Evolutionary conservation across 768 basidiomycete genomes (phyloP).

Genomic region (Ephemerocybe angulata): DNA sequence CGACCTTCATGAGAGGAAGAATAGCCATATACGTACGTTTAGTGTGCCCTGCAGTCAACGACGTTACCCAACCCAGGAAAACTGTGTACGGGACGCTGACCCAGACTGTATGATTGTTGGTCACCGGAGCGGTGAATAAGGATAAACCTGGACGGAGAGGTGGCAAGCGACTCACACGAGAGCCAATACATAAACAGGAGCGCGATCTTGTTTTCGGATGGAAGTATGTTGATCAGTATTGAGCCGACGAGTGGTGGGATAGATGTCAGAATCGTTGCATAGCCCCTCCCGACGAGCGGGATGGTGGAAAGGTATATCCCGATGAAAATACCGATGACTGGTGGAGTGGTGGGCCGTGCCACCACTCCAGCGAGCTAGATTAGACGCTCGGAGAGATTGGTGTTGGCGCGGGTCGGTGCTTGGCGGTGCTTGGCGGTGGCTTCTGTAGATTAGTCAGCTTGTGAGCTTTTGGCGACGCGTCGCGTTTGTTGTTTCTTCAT

Average conservation of each 20-base stretch:
- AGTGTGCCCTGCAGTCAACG: conserved; percentile 67
- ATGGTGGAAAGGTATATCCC: conserved; percentile 58
- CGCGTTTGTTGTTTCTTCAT: too few species aligned
- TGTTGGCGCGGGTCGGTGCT: too few species aligned
- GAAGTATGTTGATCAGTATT: conserved; percentile 59
- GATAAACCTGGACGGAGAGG: too few species aligned
- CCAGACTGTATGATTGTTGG: conserved; percentile 29
- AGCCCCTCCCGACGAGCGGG: conserved; percentile 57
- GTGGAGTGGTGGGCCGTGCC: too few species aligned
- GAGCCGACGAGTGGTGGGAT: conserved; percentile 64
- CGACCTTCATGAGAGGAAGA: too few species aligned
- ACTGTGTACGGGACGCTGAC: conserved; percentile 58
- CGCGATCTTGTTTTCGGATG: conserved; percentile 63
- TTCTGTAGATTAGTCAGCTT: too few species aligned
- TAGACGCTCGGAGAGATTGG: too few species aligned
- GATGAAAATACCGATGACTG: conserved; percentile 67
- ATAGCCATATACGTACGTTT: conserved; percentile 36
- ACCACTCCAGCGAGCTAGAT: too few species aligned
- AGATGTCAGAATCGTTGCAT: conserved; percentile 55
- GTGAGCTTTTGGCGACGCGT: too few species aligned
- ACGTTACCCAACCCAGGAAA: conserved; percentile 60
- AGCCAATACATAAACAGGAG: conserved; percentile 56
- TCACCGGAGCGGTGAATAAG: background rate
- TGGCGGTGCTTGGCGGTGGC: too few species aligned
- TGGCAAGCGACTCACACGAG: conserved; percentile 34